phyloP scores from a whole-genome alignment of 2,329 filamentous ascomycete species.

The Pseudopithomyces chartarum region DNA sequence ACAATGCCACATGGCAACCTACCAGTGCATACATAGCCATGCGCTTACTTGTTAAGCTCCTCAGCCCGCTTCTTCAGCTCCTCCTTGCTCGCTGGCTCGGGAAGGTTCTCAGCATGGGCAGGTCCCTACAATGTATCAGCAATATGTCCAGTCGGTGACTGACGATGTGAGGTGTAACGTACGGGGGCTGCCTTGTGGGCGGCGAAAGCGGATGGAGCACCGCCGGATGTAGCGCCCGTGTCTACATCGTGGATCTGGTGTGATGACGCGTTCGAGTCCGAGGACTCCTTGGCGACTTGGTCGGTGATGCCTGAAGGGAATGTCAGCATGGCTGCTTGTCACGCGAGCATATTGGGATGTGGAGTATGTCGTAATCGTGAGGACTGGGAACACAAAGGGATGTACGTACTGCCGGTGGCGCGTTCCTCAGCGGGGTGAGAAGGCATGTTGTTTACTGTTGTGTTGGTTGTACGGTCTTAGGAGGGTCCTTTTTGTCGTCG shows the following conservation, averaged over 20 bases:
- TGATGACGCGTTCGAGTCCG: constrained; percentile 46
- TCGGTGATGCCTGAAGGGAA: constrained; percentile 48
- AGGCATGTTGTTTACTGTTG: constrained; percentile 46
- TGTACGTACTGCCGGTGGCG: constrained; percentile 44
- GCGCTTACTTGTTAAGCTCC: constrained; percentile 54
- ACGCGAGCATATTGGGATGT: background rate
- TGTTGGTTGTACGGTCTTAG: constrained; percentile 7
- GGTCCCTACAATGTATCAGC: constrained; percentile 43
- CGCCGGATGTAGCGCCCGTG: constrained; percentile 40
- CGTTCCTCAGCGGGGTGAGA: constrained; percentile 49
- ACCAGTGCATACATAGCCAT: background rate
- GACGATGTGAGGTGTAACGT: background rate
- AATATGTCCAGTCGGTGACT: constrained; percentile 13
- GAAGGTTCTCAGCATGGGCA: constrained; percentile 51
- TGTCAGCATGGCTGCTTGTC: background rate
- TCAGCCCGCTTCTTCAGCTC: constrained; percentile 56
- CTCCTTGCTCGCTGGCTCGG: constrained; percentile 53
- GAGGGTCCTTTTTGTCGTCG: constrained; percentile 1
- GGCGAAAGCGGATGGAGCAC: constrained; percentile 29
- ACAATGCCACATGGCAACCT: background rate
- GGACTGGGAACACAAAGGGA: background rate
- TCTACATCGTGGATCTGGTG: constrained; percentile 43
- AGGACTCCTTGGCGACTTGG: constrained; percentile 51
- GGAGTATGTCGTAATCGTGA: background rate
- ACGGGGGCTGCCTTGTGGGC: constrained; percentile 10